These are phyloP conservation scores for Fallopia convolvulus DNA, from an alignment of 148 eudicot species.

Conservation along the genomic window DNA sequence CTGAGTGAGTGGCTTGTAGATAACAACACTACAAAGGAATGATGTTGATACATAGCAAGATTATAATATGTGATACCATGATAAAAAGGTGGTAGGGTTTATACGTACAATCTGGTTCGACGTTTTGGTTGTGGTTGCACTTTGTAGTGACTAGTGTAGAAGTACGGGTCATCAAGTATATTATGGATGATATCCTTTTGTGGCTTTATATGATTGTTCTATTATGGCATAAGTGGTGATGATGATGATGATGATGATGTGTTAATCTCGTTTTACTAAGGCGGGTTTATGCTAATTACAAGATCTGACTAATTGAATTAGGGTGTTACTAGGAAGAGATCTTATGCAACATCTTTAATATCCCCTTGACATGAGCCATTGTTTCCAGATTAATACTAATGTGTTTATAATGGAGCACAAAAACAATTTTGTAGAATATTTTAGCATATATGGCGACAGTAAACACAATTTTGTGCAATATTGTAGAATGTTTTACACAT, in stretches of 20 bases:
- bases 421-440: no score
- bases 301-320: neutral
- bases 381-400: no score
- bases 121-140: constrained; percentile 2
- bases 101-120: neutral
- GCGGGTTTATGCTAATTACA: neutral
- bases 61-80: no score
- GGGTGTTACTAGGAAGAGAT: no score
- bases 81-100: neutral
- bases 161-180: neutral
- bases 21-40: neutral
- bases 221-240: neutral
- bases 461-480: no score
- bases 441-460: no score
- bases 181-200: constrained; percentile 3
- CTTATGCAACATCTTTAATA: no score
- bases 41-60: neutral
- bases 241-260: neutral
- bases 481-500: no score
- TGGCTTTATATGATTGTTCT: constrained; percentile 2
- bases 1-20: constrained; percentile 13
- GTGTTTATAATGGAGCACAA: no score
- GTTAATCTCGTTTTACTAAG: neutral
- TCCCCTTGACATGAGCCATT: no score
- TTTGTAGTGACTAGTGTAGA: constrained; percentile 2